Base-by-base conservation (phyloP, 1,284 basidiomycete genomes). In the Rhodotorula sp. region DNA sequence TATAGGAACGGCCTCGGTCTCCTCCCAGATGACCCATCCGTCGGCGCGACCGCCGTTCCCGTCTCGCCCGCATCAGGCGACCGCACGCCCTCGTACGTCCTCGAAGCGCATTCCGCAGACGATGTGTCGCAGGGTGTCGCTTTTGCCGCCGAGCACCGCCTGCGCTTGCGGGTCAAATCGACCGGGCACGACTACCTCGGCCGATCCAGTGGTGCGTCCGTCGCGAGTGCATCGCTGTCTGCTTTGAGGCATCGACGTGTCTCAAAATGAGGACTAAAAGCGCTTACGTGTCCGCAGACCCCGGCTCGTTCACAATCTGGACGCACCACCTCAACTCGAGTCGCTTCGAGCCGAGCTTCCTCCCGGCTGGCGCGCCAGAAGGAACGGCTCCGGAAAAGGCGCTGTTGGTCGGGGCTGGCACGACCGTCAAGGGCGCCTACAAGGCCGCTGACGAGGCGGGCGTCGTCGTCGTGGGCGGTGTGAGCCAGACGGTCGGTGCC, bases 161-260 rank as follows among this genome's bases (percentile, higher is more conserved):
- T 73, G 17, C 61, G 69, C 12, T 23, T 73, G 7, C 52, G 72
- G 16, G 42, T 73, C 56, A 68, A 67, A 58, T 61, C 49, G 54
- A 74, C 73, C 4, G 73, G 73, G 2, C 73, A 74, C 45, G 70
- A 72, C 53, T 72, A 65, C 53, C 66, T 72, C 49, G 70, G 70
- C 14, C 57, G 70, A 0, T 68, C 66, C 17, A 42, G 44, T 21
- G 34, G 34, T 34, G 34, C 34, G 34, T 34, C 34, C 34, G 34
- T 34, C 34, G 34, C 34, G 34, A 34, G 34, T 34, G 34, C 34
- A 34, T 34, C 3, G 34, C 34, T 34, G 34, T 34, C 34, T 34
- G 34, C 34, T 3, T 34, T 34, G 34, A 5, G 34, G 5, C 34
- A 2, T 34, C 34, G 34, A 34, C 34, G 34, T 34, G 34, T n/a